Evolutionary conservation across 2,329 filamentous ascomycete species (phyloP).

Genomic region (Botrytis hyacinthi): DNA sequence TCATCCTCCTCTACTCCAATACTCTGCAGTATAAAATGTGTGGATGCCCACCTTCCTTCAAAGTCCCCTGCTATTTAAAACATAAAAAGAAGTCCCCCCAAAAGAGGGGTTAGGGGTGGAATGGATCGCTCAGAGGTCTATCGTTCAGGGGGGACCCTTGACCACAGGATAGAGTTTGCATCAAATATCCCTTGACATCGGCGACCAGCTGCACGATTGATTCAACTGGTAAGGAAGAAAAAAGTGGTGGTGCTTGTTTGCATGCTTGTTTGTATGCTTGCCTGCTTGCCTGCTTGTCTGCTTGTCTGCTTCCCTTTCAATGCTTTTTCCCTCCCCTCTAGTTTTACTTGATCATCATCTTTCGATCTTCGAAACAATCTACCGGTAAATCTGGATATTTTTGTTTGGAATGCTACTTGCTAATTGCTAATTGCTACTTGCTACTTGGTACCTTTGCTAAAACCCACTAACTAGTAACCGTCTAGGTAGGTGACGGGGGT

Average conservation of each 20-base stretch:
- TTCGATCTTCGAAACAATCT: conserved; percentile 6
- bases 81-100: not conserved
- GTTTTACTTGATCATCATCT: not conserved
- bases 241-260: not conserved
- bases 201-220: conserved; percentile 9
- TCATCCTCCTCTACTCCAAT: not conserved
- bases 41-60: no score
- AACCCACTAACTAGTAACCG: not conserved
- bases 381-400: not conserved
- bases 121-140: conserved; percentile 5
- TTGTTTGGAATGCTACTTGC: not conserved
- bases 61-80: not conserved
- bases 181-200: conserved; percentile 9
- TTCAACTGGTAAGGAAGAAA: not conserved
- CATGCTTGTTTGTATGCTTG: not conserved
- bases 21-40: not conserved
- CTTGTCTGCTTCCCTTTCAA: not conserved
- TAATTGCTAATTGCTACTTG: not conserved
- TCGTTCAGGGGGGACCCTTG: conserved; percentile 18
- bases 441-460: not conserved
- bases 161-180: conserved; percentile 7
- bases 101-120: not conserved
- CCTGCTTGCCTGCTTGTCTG: not conserved
- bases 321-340: not conserved
- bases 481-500: not conserved